Percentiles rank a stretch among this genome's conserved stretches.
Conservation (phyloP, 2,329 filamentous ascomycete genomes). For the Fusarium austroafricanum region DNA sequence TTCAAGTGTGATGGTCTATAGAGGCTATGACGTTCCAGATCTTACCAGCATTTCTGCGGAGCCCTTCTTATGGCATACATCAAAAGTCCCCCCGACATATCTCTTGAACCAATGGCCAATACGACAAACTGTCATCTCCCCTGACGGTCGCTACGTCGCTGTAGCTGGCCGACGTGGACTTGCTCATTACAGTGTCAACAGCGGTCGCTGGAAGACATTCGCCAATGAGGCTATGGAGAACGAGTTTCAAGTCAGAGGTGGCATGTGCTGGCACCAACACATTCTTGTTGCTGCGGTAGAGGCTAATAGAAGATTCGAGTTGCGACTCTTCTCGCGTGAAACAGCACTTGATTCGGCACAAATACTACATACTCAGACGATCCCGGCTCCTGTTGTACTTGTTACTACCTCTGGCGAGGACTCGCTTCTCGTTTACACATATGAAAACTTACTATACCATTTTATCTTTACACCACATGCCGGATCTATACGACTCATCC, state of each 20-base stretch:
- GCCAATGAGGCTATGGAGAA: slow-evolving; percentile 83
- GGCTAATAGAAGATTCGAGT: slow-evolving; percentile 80
- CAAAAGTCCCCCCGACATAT: slow-evolving; percentile 86
- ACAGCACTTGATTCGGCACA: slow-evolving; percentile 78
- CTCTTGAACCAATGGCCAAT: slow-evolving; percentile 95
- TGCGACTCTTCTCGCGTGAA: slow-evolving; percentile 94
- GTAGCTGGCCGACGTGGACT: slow-evolving; percentile 94
- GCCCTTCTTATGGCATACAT: slow-evolving; percentile 93
- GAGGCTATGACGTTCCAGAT: slow-evolving; percentile 91
- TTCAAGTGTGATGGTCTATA: slow-evolving; percentile 89
- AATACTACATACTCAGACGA: slow-evolving; percentile 78
- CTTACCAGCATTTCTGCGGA: slow-evolving; percentile 92
- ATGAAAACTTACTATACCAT: slow-evolving; percentile 95
- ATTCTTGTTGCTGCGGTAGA: slow-evolving; percentile 95
- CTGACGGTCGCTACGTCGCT: slow-evolving; percentile 93
- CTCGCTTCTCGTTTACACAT: slow-evolving; percentile 94
- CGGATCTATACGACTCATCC: slow-evolving; percentile 80
- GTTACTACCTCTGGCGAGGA: slow-evolving; percentile 92
- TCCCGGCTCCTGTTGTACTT: slow-evolving; percentile 89
- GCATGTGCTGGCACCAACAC: slow-evolving; percentile 99
- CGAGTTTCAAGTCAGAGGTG: slow-evolving; percentile 90
- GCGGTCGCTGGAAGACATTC: slow-evolving; percentile 96
- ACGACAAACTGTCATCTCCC: slow-evolving; percentile 84
- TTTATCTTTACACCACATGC: slow-evolving; percentile 84
- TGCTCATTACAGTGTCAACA: slow-evolving; percentile 95